A percentile compares a stretch with the other conserved stretches of the same genome.
phyloP scores from a whole-genome alignment of 2,329 filamentous ascomycete species.

The Fragosphaeria purpurea region DNA sequence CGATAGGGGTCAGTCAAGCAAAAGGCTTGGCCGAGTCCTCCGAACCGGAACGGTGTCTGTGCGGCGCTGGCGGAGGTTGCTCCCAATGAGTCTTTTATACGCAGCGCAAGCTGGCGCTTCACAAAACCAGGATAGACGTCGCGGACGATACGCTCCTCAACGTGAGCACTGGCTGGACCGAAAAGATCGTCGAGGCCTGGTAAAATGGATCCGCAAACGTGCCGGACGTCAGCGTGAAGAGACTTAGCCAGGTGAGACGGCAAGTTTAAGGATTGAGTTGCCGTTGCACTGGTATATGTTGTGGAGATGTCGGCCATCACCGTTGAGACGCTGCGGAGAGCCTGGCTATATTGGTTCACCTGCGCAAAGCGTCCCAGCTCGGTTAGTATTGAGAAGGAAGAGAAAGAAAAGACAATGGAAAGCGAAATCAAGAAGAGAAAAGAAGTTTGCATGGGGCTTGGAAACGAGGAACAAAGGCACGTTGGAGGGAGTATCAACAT shows the following conservation, averaged over 20 bases:
- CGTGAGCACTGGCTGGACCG: slow-evolving; percentile 26
- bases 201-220: slow-evolving; percentile 31
- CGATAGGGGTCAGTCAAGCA: slow-evolving; percentile 43
- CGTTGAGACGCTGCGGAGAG: slow-evolving; percentile 29
- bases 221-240: slow-evolving; percentile 36
- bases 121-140: slow-evolving; percentile 41
- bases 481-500: slow-evolving; percentile 9
- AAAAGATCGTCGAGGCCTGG: slow-evolving; percentile 35
- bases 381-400: slow-evolving; percentile 12
- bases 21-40: slow-evolving; percentile 47
- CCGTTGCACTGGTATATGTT: slow-evolving; percentile 27
- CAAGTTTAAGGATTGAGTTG: slow-evolving; percentile 31
- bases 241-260: slow-evolving; percentile 28
- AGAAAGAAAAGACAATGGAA: no score
- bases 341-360: slow-evolving; percentile 33
- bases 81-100: slow-evolving; percentile 34
- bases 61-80: slow-evolving; percentile 15
- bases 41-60: slow-evolving; percentile 18
- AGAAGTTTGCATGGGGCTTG: no score
- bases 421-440: no score
- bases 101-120: slow-evolving; percentile 36
- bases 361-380: slow-evolving; percentile 18
- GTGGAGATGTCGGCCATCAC: slow-evolving; percentile 26
- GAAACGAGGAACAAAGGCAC: no score
- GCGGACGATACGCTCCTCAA: slow-evolving; percentile 30